Conservation (phyloP, 73 alveolate species). For the Blepharisma stoltei region DNA sequence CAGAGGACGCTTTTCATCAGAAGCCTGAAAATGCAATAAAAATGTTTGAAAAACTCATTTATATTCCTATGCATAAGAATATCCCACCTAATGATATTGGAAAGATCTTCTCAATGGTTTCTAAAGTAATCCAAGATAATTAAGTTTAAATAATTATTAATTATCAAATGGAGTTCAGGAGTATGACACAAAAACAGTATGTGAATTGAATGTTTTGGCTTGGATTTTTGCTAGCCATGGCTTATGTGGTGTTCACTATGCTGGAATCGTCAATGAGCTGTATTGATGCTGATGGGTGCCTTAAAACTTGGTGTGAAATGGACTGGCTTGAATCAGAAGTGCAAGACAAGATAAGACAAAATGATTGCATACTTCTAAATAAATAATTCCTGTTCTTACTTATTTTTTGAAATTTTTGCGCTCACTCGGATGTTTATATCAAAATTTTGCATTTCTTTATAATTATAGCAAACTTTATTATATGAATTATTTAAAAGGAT, state of each 20-base stretch:
- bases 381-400: too few species aligned
- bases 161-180: not conserved
- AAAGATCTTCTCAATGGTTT: conserved; percentile 3
- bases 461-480: too few species aligned
- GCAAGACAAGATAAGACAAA: too few species aligned
- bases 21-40: not conserved
- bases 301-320: not conserved
- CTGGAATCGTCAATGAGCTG: not conserved
- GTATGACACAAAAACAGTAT: not conserved
- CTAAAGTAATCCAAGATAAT: too few species aligned
- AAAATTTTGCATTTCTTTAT: too few species aligned
- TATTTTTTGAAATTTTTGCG: too few species aligned
- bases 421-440: too few species aligned
- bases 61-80: conserved; percentile 43
- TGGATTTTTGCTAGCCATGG: not conserved
- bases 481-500: too few species aligned
- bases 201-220: not conserved
- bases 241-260: not conserved
- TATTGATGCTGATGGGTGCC: not conserved
- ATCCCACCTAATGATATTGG: conserved; percentile 39
- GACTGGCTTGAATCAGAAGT: not conserved
- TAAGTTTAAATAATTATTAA: too few species aligned
- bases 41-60: conserved; percentile 31
- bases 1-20: not conserved
- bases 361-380: too few species aligned